Percentiles rank a stretch among this genome's conserved stretches.
Conservation (phyloP, 371 early-diverging fungal genomes). For the Mortierella sp. region DNA sequence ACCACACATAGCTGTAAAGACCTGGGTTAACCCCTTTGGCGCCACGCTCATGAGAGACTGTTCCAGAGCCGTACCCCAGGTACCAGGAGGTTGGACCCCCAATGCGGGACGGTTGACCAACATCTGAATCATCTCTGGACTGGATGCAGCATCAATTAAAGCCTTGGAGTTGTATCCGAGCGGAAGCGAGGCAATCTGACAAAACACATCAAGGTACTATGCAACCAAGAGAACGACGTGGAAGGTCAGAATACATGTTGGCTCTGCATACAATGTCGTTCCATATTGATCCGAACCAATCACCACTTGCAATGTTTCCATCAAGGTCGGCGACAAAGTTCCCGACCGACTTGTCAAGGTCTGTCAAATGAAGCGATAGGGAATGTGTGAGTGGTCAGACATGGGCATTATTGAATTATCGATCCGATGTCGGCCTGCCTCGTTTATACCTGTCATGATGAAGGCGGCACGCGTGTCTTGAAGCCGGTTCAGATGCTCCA, state of each 20-base stretch:
- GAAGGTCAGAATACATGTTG: neutral
- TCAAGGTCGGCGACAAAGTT: conserved; percentile 83
- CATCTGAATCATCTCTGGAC: conserved; percentile 53
- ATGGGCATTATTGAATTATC: too few relatives aligned
- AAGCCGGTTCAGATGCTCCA: conserved; percentile 28
- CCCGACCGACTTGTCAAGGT: conserved; percentile 74
- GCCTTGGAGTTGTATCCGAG: conserved; percentile 80
- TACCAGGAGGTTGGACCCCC: conserved; percentile 73
- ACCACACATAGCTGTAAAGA: conserved; percentile 85
- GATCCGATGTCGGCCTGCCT: neutral
- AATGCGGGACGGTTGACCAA: conserved; percentile 67
- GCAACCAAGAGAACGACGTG: neutral
- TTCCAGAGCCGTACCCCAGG: conserved; percentile 73
- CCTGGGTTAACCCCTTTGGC: conserved; percentile 74
- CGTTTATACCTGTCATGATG: conserved; percentile 46
- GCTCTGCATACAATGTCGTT: neutral
- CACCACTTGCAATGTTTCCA: conserved; percentile 64
- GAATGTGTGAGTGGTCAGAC: too few relatives aligned
- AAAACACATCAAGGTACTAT: conserved; percentile 72
- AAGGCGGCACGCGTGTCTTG: conserved; percentile 51
- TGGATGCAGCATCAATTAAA: conserved; percentile 66
- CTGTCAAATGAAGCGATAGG: conserved; percentile 38
- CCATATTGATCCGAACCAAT: neutral
- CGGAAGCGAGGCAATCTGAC: conserved; percentile 83
- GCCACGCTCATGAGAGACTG: conserved; percentile 76